Base-by-base conservation (phyloP, 768 basidiomycete species). In the Fistulinella prunicolor region DNA sequence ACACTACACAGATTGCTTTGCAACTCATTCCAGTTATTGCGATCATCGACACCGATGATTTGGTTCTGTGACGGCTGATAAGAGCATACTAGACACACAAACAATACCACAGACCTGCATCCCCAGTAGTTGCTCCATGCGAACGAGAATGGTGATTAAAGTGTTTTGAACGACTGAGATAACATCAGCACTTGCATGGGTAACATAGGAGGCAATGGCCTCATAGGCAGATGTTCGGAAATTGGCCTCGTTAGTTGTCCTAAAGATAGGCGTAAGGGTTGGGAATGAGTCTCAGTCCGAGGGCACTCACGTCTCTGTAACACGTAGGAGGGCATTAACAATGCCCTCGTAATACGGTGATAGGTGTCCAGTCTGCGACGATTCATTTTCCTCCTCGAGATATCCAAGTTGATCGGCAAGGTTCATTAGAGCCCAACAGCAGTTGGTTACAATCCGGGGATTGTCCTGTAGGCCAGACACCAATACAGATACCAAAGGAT, bases 11-110 rank as follows among this genome's bases (percentile, higher is more conserved):
- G 78, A 71, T 95, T 96, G 70, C 91, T 86, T 66, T 96, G 94
- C 21, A 99, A 77, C 65, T 99, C 95, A 62, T 96, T 96, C 94
- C 95, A 96, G 73, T 96, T 99, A 70, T 94, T 94, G 53, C 91
- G 85, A 63, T 99, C 96, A 68, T 99, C 96, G 16, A 85, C 76
- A 37, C 96, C 96, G 32, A 99, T 75, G 48, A 98, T 87, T 71
- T 98, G 94, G 66, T 89, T 91, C 83, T 94, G 59, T 13, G 30
- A 52, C 20, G 42, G 16, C 8, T 26, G 35, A 24, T 56, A 17
- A 56, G 38, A 44, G 5, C 19, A 36, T 17, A 1, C 19, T 28
- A 21, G 21, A 38, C 10, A 35, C 32, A 6, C 30, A 51, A 53
- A 16, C 4, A n/a, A 39, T n/a, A 7, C 24, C 19, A 65, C 78